phyloP scores from a whole-genome alignment of 306 rosid species.

The Trifolium dubium region DNA sequence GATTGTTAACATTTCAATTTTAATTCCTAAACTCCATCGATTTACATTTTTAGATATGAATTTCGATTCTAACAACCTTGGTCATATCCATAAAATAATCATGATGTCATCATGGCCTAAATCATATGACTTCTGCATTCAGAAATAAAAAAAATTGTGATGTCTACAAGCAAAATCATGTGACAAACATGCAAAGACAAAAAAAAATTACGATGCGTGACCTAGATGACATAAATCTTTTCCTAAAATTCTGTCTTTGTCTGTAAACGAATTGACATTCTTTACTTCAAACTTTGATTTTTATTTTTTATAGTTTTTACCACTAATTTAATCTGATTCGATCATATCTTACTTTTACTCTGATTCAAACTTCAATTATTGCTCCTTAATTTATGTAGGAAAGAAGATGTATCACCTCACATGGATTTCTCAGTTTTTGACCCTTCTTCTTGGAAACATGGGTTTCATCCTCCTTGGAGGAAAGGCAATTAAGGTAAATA shows the following conservation, averaged over 20 bases:
- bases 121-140: not conserved
- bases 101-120: not conserved
- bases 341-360: not conserved
- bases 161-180: not conserved
- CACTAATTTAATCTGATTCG: not conserved
- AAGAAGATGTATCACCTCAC: slow-evolving; percentile 53
- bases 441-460: slow-evolving; percentile 64
- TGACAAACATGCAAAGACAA: not conserved
- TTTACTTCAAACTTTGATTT: not conserved
- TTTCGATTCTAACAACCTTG: too few species aligned
- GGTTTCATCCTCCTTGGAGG: slow-evolving; percentile 69
- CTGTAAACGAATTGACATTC: not conserved
- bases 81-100: not conserved
- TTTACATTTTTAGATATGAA: too few species aligned
- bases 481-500: slow-evolving; percentile 57
- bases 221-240: not conserved
- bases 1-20: too few species aligned
- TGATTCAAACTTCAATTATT: not conserved
- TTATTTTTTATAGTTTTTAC: too few species aligned
- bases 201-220: not conserved
- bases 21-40: too few species aligned
- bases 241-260: not conserved
- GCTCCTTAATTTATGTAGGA: slow-evolving; percentile 37
- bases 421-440: slow-evolving; percentile 57
- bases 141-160: not conserved